These are phyloP conservation scores for Cercophora sp. DNA, from an alignment of 495 filamentous ascomycete species.

Conservation along the genomic window DNA sequence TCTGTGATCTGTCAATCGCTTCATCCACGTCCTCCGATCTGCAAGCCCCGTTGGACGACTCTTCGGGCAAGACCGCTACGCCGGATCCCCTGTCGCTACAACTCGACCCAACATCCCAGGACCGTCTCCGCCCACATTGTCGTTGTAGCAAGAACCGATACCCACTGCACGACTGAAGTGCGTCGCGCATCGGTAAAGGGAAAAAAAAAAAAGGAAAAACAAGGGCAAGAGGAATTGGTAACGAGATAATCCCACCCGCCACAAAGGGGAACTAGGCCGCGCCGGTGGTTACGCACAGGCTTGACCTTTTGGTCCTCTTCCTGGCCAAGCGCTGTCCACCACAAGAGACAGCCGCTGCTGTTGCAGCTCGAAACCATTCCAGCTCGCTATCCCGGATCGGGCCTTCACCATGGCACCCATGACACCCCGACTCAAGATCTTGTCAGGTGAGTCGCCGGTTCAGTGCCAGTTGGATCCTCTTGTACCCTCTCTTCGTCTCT, in stretches of 20 bases:
- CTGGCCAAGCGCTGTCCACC: slow-evolving; percentile 24
- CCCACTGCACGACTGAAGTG: too few species aligned
- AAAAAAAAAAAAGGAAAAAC: slow-evolving; percentile 4
- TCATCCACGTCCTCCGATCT: slow-evolving; percentile 23
- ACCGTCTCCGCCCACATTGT: too few species aligned
- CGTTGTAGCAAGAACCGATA: too few species aligned
- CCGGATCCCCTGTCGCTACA: too few species aligned
- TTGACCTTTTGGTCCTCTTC: slow-evolving; percentile 18
- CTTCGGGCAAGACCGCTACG: too few species aligned
- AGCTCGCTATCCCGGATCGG: slow-evolving; percentile 40
- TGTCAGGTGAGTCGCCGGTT: slow-evolving; percentile 43
- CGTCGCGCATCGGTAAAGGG: slow-evolving; percentile 3
- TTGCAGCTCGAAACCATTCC: slow-evolving; percentile 32
- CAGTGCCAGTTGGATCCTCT: slow-evolving; percentile 20
- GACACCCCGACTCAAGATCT: slow-evolving; percentile 51
- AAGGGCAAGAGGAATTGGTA: slow-evolving; percentile 8
- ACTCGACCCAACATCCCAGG: too few species aligned
- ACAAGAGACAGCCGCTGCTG: slow-evolving; percentile 24
- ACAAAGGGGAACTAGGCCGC: slow-evolving; percentile 17
- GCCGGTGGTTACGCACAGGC: slow-evolving; percentile 17
- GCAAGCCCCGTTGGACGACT: slow-evolving; percentile 19
- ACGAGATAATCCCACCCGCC: slow-evolving; percentile 7
- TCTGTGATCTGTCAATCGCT: slow-evolving; percentile 27
- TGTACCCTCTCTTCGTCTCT: too few species aligned
- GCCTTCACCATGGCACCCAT: slow-evolving; percentile 48